Conservation (phyloP, 352 stramenopile genomes). For the Phytophthora europaea region DNA sequence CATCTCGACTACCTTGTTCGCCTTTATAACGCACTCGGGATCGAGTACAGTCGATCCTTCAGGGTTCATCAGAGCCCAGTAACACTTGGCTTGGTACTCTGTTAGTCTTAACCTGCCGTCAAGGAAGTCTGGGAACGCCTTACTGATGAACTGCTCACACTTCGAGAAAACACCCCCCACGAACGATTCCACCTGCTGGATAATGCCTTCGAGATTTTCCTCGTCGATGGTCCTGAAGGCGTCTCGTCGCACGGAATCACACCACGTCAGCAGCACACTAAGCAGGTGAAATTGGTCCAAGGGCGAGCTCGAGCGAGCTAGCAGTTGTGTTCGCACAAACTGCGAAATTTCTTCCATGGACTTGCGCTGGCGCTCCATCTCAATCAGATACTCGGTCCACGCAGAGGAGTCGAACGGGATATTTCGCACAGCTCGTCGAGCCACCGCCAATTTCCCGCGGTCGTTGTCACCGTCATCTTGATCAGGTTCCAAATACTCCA, state of each 20-base stretch:
- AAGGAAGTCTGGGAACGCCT: conserved; percentile 47
- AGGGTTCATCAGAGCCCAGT: conserved; percentile 35
- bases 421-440: conserved; percentile 64
- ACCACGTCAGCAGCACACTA: conserved; percentile 58
- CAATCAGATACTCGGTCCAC: conserved; percentile 67
- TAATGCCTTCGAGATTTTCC: conserved; percentile 15
- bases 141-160: conserved; percentile 47
- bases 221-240: conserved; percentile 14
- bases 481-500: conserved; percentile 43
- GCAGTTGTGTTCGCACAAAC: conserved; percentile 41
- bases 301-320: conserved; percentile 42
- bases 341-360: conserved; percentile 24
- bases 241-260: conserved; percentile 49
- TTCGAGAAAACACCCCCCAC: conserved; percentile 41
- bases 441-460: conserved; percentile 31
- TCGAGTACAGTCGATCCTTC: conserved; percentile 4
- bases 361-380: conserved; percentile 48
- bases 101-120: conserved; percentile 42
- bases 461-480: background rate
- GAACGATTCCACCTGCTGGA: conserved; percentile 33
- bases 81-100: conserved; percentile 66
- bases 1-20: conserved; percentile 38
- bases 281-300: conserved; percentile 73
- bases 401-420: conserved; percentile 70
- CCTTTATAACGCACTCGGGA: conserved; percentile 10